Conservation (phyloP, 2,329 filamentous ascomycete species). For the Fusarium sp. region DNA sequence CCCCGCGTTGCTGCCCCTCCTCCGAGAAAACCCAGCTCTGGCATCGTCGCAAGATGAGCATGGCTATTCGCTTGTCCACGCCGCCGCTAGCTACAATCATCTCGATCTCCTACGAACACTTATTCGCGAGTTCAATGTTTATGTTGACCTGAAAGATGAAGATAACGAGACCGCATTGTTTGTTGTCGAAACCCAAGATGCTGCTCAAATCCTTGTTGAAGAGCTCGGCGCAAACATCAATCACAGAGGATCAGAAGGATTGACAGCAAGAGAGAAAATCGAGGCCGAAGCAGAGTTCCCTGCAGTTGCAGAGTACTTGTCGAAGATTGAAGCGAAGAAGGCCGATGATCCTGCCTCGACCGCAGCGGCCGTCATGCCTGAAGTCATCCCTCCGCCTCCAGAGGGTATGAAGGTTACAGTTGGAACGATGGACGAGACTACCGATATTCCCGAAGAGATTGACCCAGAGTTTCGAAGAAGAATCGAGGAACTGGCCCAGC, state of each 20-base stretch:
- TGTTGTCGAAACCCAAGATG: conserved; percentile 83
- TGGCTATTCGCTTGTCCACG: conserved; percentile 94
- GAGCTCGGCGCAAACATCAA: conserved; percentile 78
- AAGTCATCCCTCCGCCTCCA: conserved; percentile 72
- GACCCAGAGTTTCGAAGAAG: conserved; percentile 86
- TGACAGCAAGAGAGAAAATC: conserved; percentile 85
- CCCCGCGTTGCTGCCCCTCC: conserved; percentile 76
- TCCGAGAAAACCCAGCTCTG: conserved; percentile 78
- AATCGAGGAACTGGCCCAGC: conserved; percentile 88
- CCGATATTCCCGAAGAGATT: conserved; percentile 70
- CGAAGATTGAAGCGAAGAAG: conserved; percentile 35
- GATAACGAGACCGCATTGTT: conserved; percentile 96
- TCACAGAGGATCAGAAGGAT: conserved; percentile 76
- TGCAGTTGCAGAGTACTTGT: conserved; percentile 34
- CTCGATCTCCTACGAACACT: conserved; percentile 81
- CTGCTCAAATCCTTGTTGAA: conserved; percentile 83
- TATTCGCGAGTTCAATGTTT: conserved; percentile 79
- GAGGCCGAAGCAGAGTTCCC: conserved; percentile 42
- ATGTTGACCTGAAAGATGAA: conserved; percentile 86
- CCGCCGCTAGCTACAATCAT: conserved; percentile 92
- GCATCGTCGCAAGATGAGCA: conserved; percentile 87
- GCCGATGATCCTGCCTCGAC: conserved; percentile 46
- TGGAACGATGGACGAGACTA: conserved; percentile 74
- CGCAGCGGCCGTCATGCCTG: conserved; percentile 44
- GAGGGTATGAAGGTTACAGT: conserved; percentile 82